A percentile compares a stretch with the other conserved stretches of the same genome.
Conservation (phyloP, 176 grass and related monocot species). For the Poa annua region DNA sequence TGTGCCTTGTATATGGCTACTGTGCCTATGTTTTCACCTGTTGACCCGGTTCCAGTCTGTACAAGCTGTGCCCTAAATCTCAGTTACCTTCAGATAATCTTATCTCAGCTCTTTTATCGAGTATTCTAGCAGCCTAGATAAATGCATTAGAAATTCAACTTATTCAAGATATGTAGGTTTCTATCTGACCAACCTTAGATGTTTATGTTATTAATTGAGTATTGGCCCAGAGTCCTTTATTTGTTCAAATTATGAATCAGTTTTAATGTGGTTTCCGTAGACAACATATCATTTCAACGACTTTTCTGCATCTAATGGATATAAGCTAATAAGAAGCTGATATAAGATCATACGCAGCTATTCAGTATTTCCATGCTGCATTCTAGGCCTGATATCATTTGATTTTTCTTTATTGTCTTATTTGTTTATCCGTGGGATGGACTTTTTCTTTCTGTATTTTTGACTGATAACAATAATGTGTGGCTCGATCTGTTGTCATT, state of each 20-base stretch:
- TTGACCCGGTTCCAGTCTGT: conserved; percentile 6
- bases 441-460: conserved; percentile 4
- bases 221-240: conserved; percentile 10
- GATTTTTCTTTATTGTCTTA: conserved; percentile 9
- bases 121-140: conserved; percentile 25
- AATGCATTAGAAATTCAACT: conserved; percentile 1
- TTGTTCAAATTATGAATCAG: conserved; percentile 10
- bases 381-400: conserved; percentile 12
- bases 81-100: not conserved
- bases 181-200: not conserved
- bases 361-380: not conserved
- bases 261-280: not conserved
- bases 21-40: conserved; percentile 14
- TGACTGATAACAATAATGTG: conserved; percentile 1
- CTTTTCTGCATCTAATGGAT: conserved; percentile 20
- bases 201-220: not conserved
- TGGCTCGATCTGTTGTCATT: not conserved
- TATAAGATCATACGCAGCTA: not conserved
- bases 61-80: not conserved
- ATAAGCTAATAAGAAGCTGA: not conserved
- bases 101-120: not conserved
- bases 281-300: not conserved
- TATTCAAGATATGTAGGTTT: conserved; percentile 1
- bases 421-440: not conserved
- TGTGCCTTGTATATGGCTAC: not conserved